Conservation (phyloP, 208 protist genomes). For the Acanthamoeba pearcei region DNA sequence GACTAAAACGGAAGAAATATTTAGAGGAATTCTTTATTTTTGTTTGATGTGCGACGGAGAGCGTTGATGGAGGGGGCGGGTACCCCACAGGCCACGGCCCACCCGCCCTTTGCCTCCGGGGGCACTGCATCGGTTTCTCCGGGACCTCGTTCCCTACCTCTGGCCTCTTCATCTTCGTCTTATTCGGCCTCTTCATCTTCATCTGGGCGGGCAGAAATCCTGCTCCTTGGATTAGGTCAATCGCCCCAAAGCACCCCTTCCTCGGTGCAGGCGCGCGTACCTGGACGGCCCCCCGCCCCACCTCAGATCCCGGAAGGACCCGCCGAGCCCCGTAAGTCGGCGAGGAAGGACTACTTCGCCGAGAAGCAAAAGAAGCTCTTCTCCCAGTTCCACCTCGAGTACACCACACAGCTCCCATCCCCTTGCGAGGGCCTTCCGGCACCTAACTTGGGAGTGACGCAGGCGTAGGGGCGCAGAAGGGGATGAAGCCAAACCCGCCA, state of each 20-base stretch:
- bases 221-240: not conserved
- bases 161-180: too few relatives aligned
- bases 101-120: too few relatives aligned
- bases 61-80: not conserved
- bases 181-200: not conserved
- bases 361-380: conserved; percentile 66
- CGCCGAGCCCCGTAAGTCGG: not conserved
- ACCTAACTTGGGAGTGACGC: not conserved
- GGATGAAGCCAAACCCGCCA: not conserved
- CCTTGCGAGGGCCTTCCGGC: not conserved
- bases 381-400: conserved; percentile 39
- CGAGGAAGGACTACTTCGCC: conserved; percentile 22
- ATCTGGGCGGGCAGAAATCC: not conserved
- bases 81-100: not conserved
- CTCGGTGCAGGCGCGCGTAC: not conserved
- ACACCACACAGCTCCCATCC: not conserved
- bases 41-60: not conserved
- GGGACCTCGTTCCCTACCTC: too few relatives aligned
- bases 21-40: not conserved
- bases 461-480: not conserved
- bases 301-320: not conserved
- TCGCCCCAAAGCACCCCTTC: not conserved
- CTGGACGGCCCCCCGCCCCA: not conserved
- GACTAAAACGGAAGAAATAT: not conserved
- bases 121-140: too few relatives aligned